Percentiles rank a stretch among this genome's conserved stretches.
phyloP scores from a whole-genome alignment of 495 filamentous ascomycete species.

The Penicillium turbatum region DNA sequence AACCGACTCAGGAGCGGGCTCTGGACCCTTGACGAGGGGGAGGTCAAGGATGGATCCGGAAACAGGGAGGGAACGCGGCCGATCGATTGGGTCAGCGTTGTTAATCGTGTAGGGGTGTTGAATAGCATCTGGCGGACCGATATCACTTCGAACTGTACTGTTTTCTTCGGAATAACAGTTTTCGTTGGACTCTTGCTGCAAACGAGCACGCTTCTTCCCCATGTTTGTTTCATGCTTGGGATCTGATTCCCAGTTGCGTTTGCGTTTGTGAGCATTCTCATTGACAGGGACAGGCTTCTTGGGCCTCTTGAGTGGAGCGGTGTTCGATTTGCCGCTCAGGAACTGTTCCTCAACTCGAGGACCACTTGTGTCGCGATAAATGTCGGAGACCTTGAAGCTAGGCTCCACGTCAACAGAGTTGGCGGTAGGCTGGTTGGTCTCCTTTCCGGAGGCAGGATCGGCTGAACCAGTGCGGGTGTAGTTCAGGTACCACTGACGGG shows the following conservation, averaged over 20 bases:
- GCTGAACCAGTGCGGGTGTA: neutral
- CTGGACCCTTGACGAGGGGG: neutral
- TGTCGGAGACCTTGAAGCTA: conserved; percentile 18
- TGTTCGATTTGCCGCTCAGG: conserved; percentile 30
- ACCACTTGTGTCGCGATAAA: conserved; percentile 26
- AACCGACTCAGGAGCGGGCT: neutral
- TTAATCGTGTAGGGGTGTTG: conserved; percentile 4
- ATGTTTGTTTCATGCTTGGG: conserved; percentile 23
- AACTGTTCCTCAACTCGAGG: conserved; percentile 20
- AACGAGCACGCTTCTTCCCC: conserved; percentile 31
- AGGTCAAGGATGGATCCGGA: conserved; percentile 1
- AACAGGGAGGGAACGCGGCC: conserved; percentile 1
- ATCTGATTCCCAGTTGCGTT: conserved; percentile 28
- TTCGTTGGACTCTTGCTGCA: conserved; percentile 16
- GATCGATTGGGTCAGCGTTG: neutral
- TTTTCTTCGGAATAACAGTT: neutral
- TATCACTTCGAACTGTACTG: conserved; percentile 17
- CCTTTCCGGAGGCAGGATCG: conserved; percentile 31
- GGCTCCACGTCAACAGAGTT: conserved; percentile 33
- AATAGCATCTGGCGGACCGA: conserved; percentile 4
- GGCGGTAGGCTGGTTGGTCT: conserved; percentile 43
- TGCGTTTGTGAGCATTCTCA: conserved; percentile 23
- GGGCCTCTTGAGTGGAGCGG: conserved; percentile 22
- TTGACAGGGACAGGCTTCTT: conserved; percentile 20
- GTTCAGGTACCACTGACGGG: conserved; percentile 14